Evolutionary conservation across 495 filamentous ascomycete species (phyloP), one percentile per base, ranked within the genome.

Genomic region (Oleoguttula mirabilis): DNA sequence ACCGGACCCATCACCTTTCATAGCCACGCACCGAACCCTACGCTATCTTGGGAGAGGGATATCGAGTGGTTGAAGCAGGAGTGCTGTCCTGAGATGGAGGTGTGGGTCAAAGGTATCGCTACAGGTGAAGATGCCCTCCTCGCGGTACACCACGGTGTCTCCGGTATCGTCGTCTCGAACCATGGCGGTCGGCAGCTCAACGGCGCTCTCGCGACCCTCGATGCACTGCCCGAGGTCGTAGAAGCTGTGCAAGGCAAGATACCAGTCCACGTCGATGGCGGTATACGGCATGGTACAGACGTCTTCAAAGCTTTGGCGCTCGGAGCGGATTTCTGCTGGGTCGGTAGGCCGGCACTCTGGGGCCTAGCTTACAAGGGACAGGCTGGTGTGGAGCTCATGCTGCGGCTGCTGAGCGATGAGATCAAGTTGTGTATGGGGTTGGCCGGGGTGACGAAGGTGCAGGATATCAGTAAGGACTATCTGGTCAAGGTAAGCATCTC

Each of bases 141-240:
- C 2, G 59, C 59, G 1, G 41, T 65, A 2, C 54, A 58, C 19
- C 52, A 60, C 28, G 37, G 51, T 1, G 46, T 60, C 12, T 43
- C 54, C 20, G 62, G 62, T n/a, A 58, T 65, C 19, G 54, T 63
- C 2, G 55, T 65, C 4, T 66, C 64, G 1, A 72, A 74, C 27
- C 71, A 74, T 38, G 70, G 69, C 3, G 70, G 70, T 3, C 52
- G 70, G 46, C 61, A 63, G 39, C 44, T 63, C n/a, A 59, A 64
- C 28, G 61, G 62, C 10, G 47, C 65, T 21, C 35, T 58, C 11
- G 52, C 40, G 10, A 47, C 51, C 12, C 30, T 59, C 2, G 55
- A 59, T 38, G 52, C 55, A 8, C 41, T 64, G 15, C 54, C 57
- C 0, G 58, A 59, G 20, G 40, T 64, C 17, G 60, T 60, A 7